A percentile compares a stretch with the other conserved stretches of the same genome.
These are phyloP conservation scores for Tulasnella sp. DNA, from an alignment of 768 basidiomycete genomes.

Conservation along the genomic window DNA sequence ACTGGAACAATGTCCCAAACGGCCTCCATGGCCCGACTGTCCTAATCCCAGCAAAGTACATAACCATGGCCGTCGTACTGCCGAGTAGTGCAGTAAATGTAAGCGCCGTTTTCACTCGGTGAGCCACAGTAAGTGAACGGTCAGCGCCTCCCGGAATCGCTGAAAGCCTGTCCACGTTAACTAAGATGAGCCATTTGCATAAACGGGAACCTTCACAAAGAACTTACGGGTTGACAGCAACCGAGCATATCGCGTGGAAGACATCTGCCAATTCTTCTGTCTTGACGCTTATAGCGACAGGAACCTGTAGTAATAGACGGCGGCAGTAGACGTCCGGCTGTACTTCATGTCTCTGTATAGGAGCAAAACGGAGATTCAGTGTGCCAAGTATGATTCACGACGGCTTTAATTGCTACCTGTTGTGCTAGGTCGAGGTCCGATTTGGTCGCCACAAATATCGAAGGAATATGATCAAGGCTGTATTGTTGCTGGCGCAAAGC, in stretches of 20 bases:
- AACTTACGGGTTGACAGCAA: conserved; percentile 86
- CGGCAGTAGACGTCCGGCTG: conserved; percentile 98
- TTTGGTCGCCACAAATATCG: conserved; percentile 97
- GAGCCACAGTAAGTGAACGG: conserved; percentile 69
- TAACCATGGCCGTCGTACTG: conserved; percentile 60
- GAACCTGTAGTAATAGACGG: conserved; percentile 84
- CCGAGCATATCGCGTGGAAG: conserved; percentile 80
- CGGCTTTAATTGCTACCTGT: conserved; percentile 59
- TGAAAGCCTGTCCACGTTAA: conserved; percentile 51
- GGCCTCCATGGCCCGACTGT: conserved; percentile 24
- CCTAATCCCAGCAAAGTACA: conserved; percentile 71
- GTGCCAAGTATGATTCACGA: background rate
- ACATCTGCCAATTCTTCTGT: conserved; percentile 83
- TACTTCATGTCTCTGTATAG: conserved; percentile 85
- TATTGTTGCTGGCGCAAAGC: conserved; percentile 81
- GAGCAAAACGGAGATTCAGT: background rate
- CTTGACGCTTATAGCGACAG: conserved; percentile 91
- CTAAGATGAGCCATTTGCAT: conserved; percentile 38
- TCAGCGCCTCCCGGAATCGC: conserved; percentile 85
- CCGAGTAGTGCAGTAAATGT: conserved; percentile 73
- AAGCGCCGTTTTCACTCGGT: conserved; percentile 71
- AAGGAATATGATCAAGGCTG: conserved; percentile 91
- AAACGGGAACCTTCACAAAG: background rate
- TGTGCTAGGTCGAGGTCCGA: conserved; percentile 96
- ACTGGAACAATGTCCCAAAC: conserved; percentile 56